Evolutionary conservation across 2,329 filamentous ascomycete genomes (phyloP), one percentile per base, ranked within the genome.

Genomic region (Trichoderma sp.): DNA sequence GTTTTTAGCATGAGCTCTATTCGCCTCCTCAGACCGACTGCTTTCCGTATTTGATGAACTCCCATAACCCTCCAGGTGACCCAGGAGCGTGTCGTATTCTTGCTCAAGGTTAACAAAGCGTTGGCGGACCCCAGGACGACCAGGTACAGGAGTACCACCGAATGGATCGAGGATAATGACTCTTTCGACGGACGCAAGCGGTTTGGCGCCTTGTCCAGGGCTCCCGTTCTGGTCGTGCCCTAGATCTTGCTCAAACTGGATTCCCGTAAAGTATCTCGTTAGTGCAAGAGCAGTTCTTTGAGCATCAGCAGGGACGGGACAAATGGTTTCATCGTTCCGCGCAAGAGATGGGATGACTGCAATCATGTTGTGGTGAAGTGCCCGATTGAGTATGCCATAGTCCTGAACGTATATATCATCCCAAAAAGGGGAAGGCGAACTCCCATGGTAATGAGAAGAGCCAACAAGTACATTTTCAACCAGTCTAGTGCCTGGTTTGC

Each of bases 71-170:
- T 77, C 74, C 29, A 97, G 82, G 71, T 93, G 86, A 17, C 84
- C 78, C 69, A 87, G 84, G 58, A 97, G 90, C 29, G 86, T 81
- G 1, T 86, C 82, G 72, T 91, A 97, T 76, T 99, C 94, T 75
- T 98, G 93, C 75, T 96, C 91, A 67, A 99, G 84, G 73, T 99
- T 99, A 75, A 99, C 87, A 75, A 97, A 98, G 39, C 81, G 75
- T 65, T 83, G 81, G 35, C 76, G 76, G 22, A 77, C 73, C 2
- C 75, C 75, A 2, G 77, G 75, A 27, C 75, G 76, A 5, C 77
- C 77, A 73, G 84, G 76, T 68, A 92, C 84, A 0, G 95, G 95
- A 54, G 94, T 93, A 0, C 93, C 94, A 3, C 95, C 95, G 0
- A 93, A 80, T 0, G 92, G 89, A 77, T 99, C 95, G 7, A 99